These are phyloP conservation scores for Moniliella sp. DNA, from an alignment of 1,284 basidiomycete species.

Conservation along the genomic window DNA sequence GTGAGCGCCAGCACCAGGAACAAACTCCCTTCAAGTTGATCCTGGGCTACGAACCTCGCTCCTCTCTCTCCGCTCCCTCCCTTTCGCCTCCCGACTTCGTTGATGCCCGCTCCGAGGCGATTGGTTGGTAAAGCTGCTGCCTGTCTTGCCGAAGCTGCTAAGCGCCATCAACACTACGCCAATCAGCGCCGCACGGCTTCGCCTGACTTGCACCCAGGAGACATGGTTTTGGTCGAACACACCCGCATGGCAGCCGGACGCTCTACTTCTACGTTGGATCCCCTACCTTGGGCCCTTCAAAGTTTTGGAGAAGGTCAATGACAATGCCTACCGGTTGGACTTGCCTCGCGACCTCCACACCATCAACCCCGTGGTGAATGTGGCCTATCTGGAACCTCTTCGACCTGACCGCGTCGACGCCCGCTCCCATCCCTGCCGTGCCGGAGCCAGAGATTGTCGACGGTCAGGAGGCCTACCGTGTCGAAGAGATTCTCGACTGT, in stretches of 20 bases:
- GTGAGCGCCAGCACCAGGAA: neutral
- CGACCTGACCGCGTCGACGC: constrained; percentile 1
- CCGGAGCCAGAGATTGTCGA: constrained; percentile 1
- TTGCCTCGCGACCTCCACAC: constrained; percentile 1
- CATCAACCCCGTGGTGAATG: constrained; percentile 36
- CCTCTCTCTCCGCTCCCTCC: constrained; percentile 1
- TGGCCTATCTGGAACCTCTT: constrained; percentile 1
- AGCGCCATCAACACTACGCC: neutral
- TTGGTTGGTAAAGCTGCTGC: neutral
- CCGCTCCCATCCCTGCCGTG: neutral
- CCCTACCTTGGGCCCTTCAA: constrained; percentile 2
- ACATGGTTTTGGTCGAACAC: neutral
- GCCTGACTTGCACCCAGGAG: constrained; percentile 1
- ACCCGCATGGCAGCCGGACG: neutral
- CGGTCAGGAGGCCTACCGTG: neutral
- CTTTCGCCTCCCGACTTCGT: neutral
- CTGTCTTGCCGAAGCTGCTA: neutral
- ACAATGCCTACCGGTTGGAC: neutral
- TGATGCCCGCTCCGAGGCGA: neutral
- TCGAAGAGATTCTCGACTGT: constrained; percentile 1
- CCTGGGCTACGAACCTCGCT: constrained; percentile 1
- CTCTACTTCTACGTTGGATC: neutral
- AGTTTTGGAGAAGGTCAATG: neutral
- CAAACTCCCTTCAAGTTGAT: constrained; percentile 1
- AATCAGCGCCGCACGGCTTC: neutral